These are phyloP conservation scores for Conticribra weissflogii DNA, from an alignment of 108 stramenopile species.

Conservation along the genomic window DNA sequence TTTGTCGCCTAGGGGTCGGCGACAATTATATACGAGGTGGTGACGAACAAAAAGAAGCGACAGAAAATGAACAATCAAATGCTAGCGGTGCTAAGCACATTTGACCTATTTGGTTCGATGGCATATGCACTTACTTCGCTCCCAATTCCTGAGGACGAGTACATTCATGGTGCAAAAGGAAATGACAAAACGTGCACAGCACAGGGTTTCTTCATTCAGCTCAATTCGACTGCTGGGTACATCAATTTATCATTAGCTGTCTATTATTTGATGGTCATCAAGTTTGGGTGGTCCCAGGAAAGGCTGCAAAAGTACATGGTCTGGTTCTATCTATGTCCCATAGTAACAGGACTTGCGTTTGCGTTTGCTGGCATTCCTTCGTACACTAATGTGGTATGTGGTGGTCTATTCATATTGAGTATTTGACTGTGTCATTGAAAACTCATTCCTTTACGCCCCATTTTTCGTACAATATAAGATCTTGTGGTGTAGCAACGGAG, in stretches of 20 bases:
- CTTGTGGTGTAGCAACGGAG: conserved; percentile 20
- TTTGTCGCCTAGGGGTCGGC: conserved; percentile 1
- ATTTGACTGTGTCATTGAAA: too few relatives aligned
- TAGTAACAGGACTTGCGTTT: conserved; percentile 21
- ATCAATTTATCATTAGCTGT: conserved; percentile 13
- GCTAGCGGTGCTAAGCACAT: not conserved
- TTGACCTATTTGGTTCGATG: conserved; percentile 19
- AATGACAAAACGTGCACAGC: conserved; percentile 38
- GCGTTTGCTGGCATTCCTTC: conserved; percentile 20
- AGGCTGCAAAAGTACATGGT: not conserved
- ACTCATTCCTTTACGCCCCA: too few relatives aligned
- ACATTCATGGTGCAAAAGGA: conserved; percentile 32
- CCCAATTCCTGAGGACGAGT: conserved; percentile 5
- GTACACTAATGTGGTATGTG: conserved; percentile 5
- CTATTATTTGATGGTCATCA: conserved; percentile 25
- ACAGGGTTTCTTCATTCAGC: conserved; percentile 51
- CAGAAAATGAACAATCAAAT: conserved; percentile 15
- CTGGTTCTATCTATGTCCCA: conserved; percentile 7
- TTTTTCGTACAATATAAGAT: too few relatives aligned
- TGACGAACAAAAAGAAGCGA: not conserved
- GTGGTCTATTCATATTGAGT: too few relatives aligned
- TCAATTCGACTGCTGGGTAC: conserved; percentile 6
- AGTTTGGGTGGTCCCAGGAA: conserved; percentile 5
- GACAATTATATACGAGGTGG: conserved; percentile 15
- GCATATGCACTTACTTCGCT: conserved; percentile 14